Conservation (phyloP, 148 eudicot genomes). For the Rhododendron molle region DNA sequence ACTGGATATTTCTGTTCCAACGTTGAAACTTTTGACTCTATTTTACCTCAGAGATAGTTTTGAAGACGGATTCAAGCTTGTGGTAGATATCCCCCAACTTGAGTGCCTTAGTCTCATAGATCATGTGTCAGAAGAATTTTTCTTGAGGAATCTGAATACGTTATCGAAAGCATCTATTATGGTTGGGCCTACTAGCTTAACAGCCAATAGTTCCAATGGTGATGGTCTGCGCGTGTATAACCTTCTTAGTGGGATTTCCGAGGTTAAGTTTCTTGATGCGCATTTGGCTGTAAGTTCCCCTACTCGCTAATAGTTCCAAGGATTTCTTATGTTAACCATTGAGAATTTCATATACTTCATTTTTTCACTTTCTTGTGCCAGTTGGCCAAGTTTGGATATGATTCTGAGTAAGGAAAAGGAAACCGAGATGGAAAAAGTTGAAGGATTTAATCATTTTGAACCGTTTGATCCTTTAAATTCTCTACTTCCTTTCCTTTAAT, state of each 20-base stretch:
- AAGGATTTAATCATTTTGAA: neutral
- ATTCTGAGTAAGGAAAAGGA: neutral
- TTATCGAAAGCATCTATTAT: neutral
- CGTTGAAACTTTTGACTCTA: neutral
- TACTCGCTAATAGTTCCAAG: too few species aligned
- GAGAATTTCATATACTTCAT: neutral
- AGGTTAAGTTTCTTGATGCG: neutral
- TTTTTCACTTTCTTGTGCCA: neutral
- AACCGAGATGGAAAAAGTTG: neutral
- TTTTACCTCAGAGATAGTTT: neutral
- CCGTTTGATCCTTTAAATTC: neutral
- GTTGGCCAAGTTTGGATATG: neutral
- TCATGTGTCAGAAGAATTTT: neutral
- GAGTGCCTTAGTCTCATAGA: neutral
- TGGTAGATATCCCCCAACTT: neutral
- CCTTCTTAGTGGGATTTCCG: neutral
- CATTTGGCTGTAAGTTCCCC: neutral
- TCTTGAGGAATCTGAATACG: neutral
- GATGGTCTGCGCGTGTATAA: neutral
- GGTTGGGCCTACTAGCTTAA: neutral
- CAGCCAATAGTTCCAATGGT: neutral
- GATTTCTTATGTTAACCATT: neutral
- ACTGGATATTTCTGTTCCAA: neutral
- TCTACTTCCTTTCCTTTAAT: neutral
- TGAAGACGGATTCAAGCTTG: constrained; percentile 1